Evolutionary conservation across 768 basidiomycete genomes (phyloP), one percentile per base, ranked within the genome.

Genomic region (Postia placenta): DNA sequence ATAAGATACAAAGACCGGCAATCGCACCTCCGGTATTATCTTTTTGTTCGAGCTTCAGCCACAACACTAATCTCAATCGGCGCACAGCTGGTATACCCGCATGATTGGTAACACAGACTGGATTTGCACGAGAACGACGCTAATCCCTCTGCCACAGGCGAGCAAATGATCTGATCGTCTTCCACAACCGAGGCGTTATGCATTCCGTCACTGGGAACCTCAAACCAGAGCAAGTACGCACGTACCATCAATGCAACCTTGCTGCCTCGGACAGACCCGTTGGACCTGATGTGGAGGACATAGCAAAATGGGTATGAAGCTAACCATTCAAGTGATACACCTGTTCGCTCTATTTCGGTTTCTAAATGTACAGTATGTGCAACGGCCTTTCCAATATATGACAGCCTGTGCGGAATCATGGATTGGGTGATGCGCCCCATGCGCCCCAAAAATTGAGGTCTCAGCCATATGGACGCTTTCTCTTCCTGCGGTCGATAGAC

Each of bases 1-100:
- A 92, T 67, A 73, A 70, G 66, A 83, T 92, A 74, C 87, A 90
- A 60, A 67, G 88, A n/a, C 89, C 90, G 4, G 88, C 78, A 11
- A 92, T 92, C 50, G 79, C 87, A 2, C 88, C 89, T 25, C 11
- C 24, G 15, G 48, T 48, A 27, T 4, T 35, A 11, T 19, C 15
- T 11, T 25, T 22, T 12, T 33, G 14, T 14, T 11, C 50, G 5
- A n/a, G 25, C 42, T 24, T 20, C 26, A 11, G 42, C 11, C 4
- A 15, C 33, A 2, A 19, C 25, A 7, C 6, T 46, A 33, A 33
- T 11, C 12, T 41, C 24, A 42, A 42, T 37, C 42, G 22, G 15
- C 22, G 22, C 24, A 14, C 26, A 49, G 76, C 70, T 85, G 19
- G 80, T 91, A 37, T 91, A 91, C 63, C 80, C 87, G 1, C 87